These are phyloP conservation scores for Strigomonas culicis DNA, from an alignment of 208 protist genomes.

Conservation along the genomic window DNA sequence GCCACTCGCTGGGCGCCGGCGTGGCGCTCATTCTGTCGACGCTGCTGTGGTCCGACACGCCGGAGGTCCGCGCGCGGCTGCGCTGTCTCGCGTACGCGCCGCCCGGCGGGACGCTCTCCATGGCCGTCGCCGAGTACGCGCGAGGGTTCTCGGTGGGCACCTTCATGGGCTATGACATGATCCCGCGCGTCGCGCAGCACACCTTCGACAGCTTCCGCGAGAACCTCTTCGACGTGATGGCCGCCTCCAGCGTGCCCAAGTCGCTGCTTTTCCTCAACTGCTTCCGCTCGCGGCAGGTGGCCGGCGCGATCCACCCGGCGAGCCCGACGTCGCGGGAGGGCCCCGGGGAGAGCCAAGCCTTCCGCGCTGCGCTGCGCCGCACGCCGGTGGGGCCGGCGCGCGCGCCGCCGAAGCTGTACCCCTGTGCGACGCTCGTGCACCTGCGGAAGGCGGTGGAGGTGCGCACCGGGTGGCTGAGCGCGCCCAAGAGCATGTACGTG, in stretches of 20 bases:
- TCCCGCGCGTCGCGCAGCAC: conserved; percentile 72
- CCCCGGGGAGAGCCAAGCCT: conserved; percentile 24
- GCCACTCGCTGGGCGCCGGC: conserved; percentile 86
- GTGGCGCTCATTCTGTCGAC: conserved; percentile 68
- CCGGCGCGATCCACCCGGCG: conserved; percentile 22
- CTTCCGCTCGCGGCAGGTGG: conserved; percentile 26
- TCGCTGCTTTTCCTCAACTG: conserved; percentile 57
- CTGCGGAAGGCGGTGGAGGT: conserved; percentile 51
- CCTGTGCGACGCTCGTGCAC: conserved; percentile 65
- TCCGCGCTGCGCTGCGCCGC: conserved; percentile 35
- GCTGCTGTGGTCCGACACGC: conserved; percentile 45
- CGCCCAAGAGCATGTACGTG: conserved; percentile 31
- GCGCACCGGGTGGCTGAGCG: neutral
- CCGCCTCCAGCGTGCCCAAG: conserved; percentile 53
- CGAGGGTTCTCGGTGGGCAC: conserved; percentile 52
- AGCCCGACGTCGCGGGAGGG: neutral
- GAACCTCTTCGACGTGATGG: conserved; percentile 67
- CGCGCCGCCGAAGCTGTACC: conserved; percentile 39
- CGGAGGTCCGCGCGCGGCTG: conserved; percentile 48
- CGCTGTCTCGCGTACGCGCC: conserved; percentile 77
- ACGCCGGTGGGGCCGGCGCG: conserved; percentile 15
- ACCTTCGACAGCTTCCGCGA: conserved; percentile 77
- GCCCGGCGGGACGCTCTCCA: conserved; percentile 68
- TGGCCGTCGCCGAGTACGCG: conserved; percentile 64
- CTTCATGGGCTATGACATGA: conserved; percentile 78